Conservation (phyloP, 352 stramenopile species). For the Globisporangium cederbergense region DNA sequence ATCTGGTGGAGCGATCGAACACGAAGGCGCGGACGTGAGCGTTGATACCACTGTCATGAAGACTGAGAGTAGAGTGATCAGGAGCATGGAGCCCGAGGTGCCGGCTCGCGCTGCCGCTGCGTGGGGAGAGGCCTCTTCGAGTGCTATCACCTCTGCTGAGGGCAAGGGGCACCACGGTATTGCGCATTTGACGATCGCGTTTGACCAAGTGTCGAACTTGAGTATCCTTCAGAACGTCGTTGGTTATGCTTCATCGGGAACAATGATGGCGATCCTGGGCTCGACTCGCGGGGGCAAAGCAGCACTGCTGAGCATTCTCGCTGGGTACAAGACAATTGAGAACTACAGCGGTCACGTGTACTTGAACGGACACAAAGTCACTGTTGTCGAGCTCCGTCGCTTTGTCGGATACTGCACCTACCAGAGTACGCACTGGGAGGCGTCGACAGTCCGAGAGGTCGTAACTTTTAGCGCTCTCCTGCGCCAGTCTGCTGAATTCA, state of each 20-base stretch:
- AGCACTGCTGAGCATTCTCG: conserved; percentile 41
- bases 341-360: conserved; percentile 41
- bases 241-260: conserved; percentile 33
- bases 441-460: conserved; percentile 53
- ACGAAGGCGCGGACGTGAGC: background rate
- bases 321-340: conserved; percentile 74
- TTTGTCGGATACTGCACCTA: conserved; percentile 38
- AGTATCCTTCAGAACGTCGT: conserved; percentile 46
- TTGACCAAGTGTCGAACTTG: conserved; percentile 23
- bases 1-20: background rate
- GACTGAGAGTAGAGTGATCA: background rate
- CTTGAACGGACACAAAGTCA: conserved; percentile 29
- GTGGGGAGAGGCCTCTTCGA: conserved; percentile 10
- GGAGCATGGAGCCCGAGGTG: background rate
- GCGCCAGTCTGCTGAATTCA: conserved; percentile 20
- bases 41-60: background rate
- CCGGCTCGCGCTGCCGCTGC: conserved; percentile 7
- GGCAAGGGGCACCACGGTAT: background rate
- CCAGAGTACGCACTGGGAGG: conserved; percentile 42
- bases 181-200: conserved; percentile 18
- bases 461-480: conserved; percentile 77
- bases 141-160: background rate
- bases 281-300: conserved; percentile 72
- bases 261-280: conserved; percentile 43
- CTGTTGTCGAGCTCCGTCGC: conserved; percentile 18